phyloP scores from a whole-genome alignment of 1,139 yeast genomes.

The Magnusiomyces tetraspermus region DNA sequence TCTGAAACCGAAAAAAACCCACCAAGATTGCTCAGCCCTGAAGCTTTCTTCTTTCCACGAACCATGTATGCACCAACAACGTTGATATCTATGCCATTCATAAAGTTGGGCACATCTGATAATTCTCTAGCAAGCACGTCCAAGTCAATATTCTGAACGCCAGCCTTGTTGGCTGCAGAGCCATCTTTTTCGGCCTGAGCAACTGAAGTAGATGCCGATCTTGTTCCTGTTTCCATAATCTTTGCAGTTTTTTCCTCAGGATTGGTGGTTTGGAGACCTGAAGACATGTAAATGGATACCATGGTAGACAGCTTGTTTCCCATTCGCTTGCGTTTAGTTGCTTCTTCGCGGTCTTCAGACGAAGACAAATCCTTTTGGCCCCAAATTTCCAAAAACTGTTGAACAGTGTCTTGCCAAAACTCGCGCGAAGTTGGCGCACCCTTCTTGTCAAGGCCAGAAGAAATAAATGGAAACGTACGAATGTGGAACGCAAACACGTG shows the following conservation, averaged over 20 bases:
- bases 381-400: slow-evolving; percentile 69
- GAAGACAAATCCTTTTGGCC: slow-evolving; percentile 60
- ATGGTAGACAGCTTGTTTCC: slow-evolving; percentile 52
- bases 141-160: slow-evolving; percentile 42
- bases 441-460: slow-evolving; percentile 40
- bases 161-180: slow-evolving; percentile 44
- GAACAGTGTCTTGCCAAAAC: slow-evolving; percentile 75
- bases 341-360: slow-evolving; percentile 60
- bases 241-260: slow-evolving; percentile 44
- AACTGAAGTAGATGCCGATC: slow-evolving; percentile 13
- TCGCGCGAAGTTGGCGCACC: slow-evolving; percentile 17
- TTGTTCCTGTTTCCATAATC: slow-evolving; percentile 22
- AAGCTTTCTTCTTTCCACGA: not conserved
- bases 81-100: slow-evolving; percentile 53
- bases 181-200: slow-evolving; percentile 21
- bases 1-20: slow-evolving; percentile 26
- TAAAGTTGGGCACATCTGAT: slow-evolving; percentile 37
- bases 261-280: slow-evolving; percentile 57
- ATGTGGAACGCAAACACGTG: slow-evolving; percentile 57
- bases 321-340: slow-evolving; percentile 62
- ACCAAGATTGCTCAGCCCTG: slow-evolving; percentile 15
- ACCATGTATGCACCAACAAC: slow-evolving; percentile 49
- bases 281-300: slow-evolving; percentile 58
- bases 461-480: slow-evolving; percentile 63
- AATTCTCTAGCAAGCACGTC: slow-evolving; percentile 29